Base-by-base conservation (phyloP, 208 protist genomes). In the Trypanosomatidae sp. region DNA sequence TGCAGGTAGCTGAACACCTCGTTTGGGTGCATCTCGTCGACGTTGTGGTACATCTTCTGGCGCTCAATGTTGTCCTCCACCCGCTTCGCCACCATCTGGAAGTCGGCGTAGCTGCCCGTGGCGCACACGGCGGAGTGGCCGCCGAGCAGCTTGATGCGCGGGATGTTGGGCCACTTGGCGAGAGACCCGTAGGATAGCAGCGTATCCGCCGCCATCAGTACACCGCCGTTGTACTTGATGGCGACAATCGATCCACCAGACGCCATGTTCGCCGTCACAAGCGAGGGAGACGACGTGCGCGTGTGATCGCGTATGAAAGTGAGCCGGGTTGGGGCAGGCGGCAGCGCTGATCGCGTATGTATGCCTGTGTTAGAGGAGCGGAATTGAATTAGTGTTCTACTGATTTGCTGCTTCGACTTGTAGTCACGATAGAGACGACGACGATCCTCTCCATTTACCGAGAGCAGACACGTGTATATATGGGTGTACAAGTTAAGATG, bases 101-200 rank as follows among this genome's bases (percentile, higher is more conserved):
- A 99, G 81, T 99, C 98, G 43, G 96, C 97, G 73, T 97, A 97
- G 86, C 99, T 98, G 46, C 98, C 98, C 22, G 92, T 93, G 12
- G 88, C 95, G 52, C 96, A 98, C 36, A 99, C 67, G 33, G 97
- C 79, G 12, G 95, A 96, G 77, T 94, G 70, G n/a, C 82, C 59
- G 59, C 97, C 97, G 49, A 99, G 69, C 19, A 92, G 77, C 58
- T 91, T 84, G 19, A 99, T 87, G 50, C 98, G 93, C 30, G 90
- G 85, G 50, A 99, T 91, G 53, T 89, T 91, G 13, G 93, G 92
- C 90, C 98, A 99, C 71, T 98, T 98, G 15, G 98, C 98, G 39
- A 99, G 77, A 12, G 93, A 98, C 43, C 98, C 98, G 80, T 99
- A 99, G 53, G 98, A 99, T n/a, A 94, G 86, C 46, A 99, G 89